Percentiles rank a stretch among this genome's conserved stretches.
phyloP scores from a whole-genome alignment of 441 rosid genomes.

The Aleurites moluccanus region DNA sequence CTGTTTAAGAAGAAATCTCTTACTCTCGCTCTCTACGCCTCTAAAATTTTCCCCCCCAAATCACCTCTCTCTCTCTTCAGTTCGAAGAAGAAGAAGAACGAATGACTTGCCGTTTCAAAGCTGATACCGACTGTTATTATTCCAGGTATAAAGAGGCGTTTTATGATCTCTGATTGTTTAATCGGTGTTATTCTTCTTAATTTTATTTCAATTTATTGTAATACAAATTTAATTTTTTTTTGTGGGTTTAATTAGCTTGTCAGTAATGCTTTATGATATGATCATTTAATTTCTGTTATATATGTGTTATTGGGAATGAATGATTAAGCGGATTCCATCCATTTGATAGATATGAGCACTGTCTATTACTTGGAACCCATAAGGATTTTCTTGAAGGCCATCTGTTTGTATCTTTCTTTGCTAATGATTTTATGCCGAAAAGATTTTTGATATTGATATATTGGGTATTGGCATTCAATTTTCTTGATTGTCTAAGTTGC shows the following conservation, averaged over 20 bases:
- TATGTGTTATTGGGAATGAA: no score
- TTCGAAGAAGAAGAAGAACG: not conserved
- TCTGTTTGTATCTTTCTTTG: not conserved
- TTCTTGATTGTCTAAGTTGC: no score
- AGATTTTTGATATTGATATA: no score
- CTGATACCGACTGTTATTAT: not conserved
- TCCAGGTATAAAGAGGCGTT: not conserved
- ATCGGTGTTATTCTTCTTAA: not conserved
- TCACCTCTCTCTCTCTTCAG: not conserved
- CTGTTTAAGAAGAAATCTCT: not conserved
- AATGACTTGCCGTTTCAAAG: not conserved
- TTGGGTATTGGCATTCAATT: not conserved
- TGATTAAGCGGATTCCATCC: not conserved
- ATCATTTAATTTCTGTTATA: no score
- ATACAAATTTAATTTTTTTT: not conserved
- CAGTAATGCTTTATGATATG: not conserved
- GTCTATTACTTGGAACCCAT: no score
- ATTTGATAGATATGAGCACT: no score
- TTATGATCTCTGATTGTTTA: not conserved
- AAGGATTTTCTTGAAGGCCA: no score
- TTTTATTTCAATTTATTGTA: no score
- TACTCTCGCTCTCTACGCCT: not conserved
- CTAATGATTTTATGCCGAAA: no score
- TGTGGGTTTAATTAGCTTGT: not conserved
- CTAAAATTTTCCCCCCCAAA: not conserved